A percentile compares a stretch with the other conserved stretches of the same genome.
phyloP scores from a whole-genome alignment of 495 filamentous ascomycete species.

The Podospora pseudopauciseta region DNA sequence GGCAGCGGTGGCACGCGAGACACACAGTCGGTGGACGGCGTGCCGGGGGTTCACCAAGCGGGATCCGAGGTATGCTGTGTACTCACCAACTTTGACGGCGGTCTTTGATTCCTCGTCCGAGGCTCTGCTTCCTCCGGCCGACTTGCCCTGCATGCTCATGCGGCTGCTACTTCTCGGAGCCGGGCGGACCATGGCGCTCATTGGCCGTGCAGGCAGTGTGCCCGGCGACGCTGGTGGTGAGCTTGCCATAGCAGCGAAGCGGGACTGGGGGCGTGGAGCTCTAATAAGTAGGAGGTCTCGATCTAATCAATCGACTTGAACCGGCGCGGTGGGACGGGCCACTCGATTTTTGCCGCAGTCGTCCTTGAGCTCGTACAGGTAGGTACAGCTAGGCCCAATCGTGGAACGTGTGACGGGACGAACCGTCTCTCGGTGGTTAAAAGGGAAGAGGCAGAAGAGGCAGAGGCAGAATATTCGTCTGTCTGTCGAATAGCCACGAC shows the following conservation, averaged over 20 bases:
- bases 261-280: slow-evolving; percentile 23
- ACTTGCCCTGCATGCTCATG: slow-evolving; percentile 80
- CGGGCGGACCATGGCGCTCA: slow-evolving; percentile 82
- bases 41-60: slow-evolving; percentile 10
- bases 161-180: slow-evolving; percentile 78
- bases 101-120: slow-evolving; percentile 94
- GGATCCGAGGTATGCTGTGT: slow-evolving; percentile 16
- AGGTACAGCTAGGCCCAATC: slow-evolving; percentile 14
- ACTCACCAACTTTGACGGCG: slow-evolving; percentile 99
- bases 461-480: slow-evolving; percentile 16
- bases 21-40: slow-evolving; percentile 23
- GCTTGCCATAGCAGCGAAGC: slow-evolving; percentile 46
- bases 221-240: slow-evolving; percentile 55
- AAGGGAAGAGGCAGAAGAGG: slow-evolving; percentile 13
- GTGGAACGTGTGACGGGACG: slow-evolving; percentile 16
- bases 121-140: slow-evolving; percentile 74
- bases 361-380: not conserved
- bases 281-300: slow-evolving; percentile 21
- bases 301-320: slow-evolving; percentile 16
- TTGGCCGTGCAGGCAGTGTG: slow-evolving; percentile 59
- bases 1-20: slow-evolving; percentile 19
- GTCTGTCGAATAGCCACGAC: slow-evolving; percentile 15
- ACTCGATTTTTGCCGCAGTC: slow-evolving; percentile 5
- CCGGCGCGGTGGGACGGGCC: slow-evolving; percentile 20
- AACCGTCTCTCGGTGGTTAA: slow-evolving; percentile 17